phyloP scores from a whole-genome alignment of 2,329 filamentous ascomycete species.

The Colletotrichum trifolii region DNA sequence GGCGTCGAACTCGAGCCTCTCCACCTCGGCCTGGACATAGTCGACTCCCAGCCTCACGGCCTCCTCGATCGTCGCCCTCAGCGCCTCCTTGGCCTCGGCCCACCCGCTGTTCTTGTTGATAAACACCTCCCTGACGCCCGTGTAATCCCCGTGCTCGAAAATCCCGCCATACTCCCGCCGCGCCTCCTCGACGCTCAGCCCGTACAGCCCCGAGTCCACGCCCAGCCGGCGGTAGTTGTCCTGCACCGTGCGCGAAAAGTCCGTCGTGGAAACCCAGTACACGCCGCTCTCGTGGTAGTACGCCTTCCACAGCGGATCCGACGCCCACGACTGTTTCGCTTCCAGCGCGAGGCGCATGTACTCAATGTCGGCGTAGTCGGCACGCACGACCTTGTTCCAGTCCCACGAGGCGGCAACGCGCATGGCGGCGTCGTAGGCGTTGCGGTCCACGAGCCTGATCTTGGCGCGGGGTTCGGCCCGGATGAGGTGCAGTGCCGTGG shows the following conservation, averaged over 20 bases:
- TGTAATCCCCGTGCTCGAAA: conserved; percentile 64
- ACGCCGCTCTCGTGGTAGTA: conserved; percentile 49
- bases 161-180: conserved; percentile 59
- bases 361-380: conserved; percentile 47
- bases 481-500: conserved; percentile 60
- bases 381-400: conserved; percentile 51
- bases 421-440: conserved; percentile 39
- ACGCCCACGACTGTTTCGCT: conserved; percentile 44
- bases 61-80: conserved; percentile 58
- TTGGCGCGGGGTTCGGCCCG: conserved; percentile 31
- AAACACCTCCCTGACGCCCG: conserved; percentile 62
- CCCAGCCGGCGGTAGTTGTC: conserved; percentile 44
- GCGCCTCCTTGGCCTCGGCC: conserved; percentile 64
- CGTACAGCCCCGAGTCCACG: conserved; percentile 46
- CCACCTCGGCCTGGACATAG: conserved; percentile 60
- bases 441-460: conserved; percentile 43
- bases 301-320: conserved; percentile 42
- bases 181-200: conserved; percentile 60
- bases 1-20: conserved; percentile 51
- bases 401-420: conserved; percentile 45
- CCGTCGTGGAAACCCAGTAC: conserved; percentile 50
- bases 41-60: conserved; percentile 61
- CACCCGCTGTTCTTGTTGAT: conserved; percentile 67
- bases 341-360: conserved; percentile 46
- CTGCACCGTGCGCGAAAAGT: conserved; percentile 47